Base-by-base conservation (phyloP, 2,329 filamentous ascomycete species). In the Arachnopeziza araneosa region DNA sequence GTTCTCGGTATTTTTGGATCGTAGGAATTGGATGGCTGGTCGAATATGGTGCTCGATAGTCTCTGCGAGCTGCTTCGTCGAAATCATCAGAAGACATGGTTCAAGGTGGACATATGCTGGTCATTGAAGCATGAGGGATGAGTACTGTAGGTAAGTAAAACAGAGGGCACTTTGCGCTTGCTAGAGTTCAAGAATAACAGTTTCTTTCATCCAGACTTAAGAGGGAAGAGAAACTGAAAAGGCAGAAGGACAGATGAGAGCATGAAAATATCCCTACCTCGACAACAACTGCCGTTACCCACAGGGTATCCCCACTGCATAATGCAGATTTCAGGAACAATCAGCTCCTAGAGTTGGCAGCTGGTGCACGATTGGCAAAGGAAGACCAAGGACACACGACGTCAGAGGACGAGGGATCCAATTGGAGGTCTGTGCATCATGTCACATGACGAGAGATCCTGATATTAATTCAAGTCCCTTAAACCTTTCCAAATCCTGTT, bases 11-110 rank as follows among this genome's bases (percentile, higher is more conserved):
- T 56, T 49, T 58, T 54, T 68, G 65, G 14, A 69, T 60, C 2
- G 66, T 69, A 56, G 66, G 67, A 52, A 69, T 67, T 5, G 66
- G 67, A 52, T 66, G 66, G 30, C 67, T 62, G 24, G 63, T 55
- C 12, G 66, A 68, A 52, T 67, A 67, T 7, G 66, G 67, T 22
- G 67, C 65, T 61, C 50, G 58, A 48, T 68, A 68, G 44, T 67
- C 56, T 63, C 62, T 65, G 54, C 62, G 63, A 59, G 57, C 59
- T 10, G 66, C 62, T 61, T 63, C 61, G 19, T 67, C 66, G 48
- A 69, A 65, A 54, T 65, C 59, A 1, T 44, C 17, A 6, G 57
- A 54, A 58, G 60, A 55, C 63, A 63, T 63, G 10, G 54, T 56
- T 44, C 32, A 49, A 52, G 21, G 50, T 52, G 2, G 50, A 12